These are phyloP conservation scores for Corynespora cassiicola DNA, from an alignment of 2,329 filamentous ascomycete species.

Conservation along the genomic window DNA sequence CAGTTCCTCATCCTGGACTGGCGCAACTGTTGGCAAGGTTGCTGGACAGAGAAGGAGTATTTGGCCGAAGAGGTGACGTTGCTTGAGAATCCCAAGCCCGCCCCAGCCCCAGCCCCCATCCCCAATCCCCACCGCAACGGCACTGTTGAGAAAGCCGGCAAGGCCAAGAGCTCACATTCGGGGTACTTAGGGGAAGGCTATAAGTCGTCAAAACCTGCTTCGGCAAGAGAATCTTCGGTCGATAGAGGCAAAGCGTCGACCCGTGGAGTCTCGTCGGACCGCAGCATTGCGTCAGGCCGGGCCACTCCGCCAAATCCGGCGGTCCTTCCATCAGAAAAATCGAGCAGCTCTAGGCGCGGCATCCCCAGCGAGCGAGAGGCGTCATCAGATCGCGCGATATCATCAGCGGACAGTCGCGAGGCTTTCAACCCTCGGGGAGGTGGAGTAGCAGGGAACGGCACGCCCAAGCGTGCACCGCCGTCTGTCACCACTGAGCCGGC, in stretches of 20 bases:
- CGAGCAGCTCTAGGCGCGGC: conserved; percentile 26
- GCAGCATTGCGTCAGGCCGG: conserved; percentile 32
- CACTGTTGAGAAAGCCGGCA: conserved; percentile 25
- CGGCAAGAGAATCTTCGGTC: conserved; percentile 36
- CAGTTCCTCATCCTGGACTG: conserved; percentile 94
- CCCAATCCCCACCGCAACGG: conserved; percentile 32
- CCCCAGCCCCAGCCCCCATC: conserved; percentile 16
- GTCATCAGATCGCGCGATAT: conserved; percentile 35
- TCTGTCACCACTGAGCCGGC: conserved; percentile 28
- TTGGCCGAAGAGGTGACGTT: conserved; percentile 41
- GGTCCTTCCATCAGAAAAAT: conserved; percentile 27
- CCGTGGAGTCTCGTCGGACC: conserved; percentile 38
- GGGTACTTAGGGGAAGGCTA: conserved; percentile 29
- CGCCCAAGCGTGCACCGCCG: conserved; percentile 31
- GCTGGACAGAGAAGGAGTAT: conserved; percentile 84
- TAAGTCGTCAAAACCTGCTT: conserved; percentile 32
- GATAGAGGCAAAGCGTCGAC: conserved; percentile 35
- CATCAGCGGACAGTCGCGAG: conserved; percentile 39
- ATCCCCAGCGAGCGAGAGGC: conserved; percentile 30
- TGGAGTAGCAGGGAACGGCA: too few species aligned
- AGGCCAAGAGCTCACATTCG: conserved; percentile 34
- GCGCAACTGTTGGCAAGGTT: conserved; percentile 97
- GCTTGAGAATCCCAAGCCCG: too few species aligned
- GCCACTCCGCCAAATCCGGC: conserved; percentile 37
- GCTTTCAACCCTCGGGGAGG: conserved; percentile 23